These are phyloP conservation scores for Taxillus chinensis DNA, from an alignment of 164 flowering plant genomes.

Conservation along the genomic window DNA sequence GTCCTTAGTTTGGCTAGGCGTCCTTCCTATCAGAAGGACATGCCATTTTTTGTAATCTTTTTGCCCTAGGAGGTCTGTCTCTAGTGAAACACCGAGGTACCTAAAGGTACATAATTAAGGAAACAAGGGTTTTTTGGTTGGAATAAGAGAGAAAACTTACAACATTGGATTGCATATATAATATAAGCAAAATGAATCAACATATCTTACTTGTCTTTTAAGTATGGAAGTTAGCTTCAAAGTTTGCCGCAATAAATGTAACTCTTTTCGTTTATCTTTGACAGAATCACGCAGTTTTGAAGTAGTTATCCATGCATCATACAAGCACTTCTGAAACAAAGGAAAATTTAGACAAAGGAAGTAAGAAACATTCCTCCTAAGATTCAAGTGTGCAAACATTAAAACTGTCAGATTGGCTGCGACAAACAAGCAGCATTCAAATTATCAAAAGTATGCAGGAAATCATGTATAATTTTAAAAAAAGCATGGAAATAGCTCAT, in stretches of 20 bases:
- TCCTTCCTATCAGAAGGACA: too few relatives aligned
- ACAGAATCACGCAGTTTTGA: constrained; percentile 41
- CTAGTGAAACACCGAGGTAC: too few relatives aligned
- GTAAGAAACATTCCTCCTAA: too few relatives aligned
- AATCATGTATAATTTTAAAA: too few relatives aligned
- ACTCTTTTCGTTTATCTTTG: constrained; percentile 33
- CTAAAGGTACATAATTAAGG: not conserved
- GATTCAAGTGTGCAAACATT: too few relatives aligned
- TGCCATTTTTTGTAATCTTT: too few relatives aligned
- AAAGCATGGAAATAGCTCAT: too few relatives aligned
- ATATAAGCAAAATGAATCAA: not conserved
- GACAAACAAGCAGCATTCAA: too few relatives aligned
- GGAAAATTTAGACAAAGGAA: not conserved
- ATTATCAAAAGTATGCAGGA: too few relatives aligned
- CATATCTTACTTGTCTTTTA: constrained; percentile 39
- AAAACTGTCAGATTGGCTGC: too few relatives aligned
- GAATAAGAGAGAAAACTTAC: not conserved
- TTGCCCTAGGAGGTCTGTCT: too few relatives aligned
- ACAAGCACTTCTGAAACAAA: constrained; percentile 40
- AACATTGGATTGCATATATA: not conserved
- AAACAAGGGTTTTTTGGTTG: not conserved
- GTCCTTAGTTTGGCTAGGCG: too few relatives aligned
- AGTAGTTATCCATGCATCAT: constrained; percentile 33
- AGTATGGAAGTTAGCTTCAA: constrained; percentile 42
- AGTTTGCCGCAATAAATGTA: constrained; percentile 30